Base-by-base conservation (phyloP, 495 filamentous ascomycete species). In the Trichocladium uniseriatum region DNA sequence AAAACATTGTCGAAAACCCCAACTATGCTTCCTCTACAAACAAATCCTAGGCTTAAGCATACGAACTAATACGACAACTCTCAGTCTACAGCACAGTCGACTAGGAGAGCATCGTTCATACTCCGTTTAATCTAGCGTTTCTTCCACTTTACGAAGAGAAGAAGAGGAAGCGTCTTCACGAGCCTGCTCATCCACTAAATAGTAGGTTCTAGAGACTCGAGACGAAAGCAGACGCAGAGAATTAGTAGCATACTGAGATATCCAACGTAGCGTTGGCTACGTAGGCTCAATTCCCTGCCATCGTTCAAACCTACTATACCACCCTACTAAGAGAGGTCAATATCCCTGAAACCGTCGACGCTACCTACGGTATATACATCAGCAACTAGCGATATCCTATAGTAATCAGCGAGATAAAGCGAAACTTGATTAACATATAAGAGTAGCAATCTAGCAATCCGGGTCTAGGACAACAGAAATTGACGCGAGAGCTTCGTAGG, bases 211-310 rank as follows among this genome's bases (percentile, higher is more conserved):
- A 43, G 50, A 43, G 50, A 14, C 16, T 53, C 19, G 45, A 48
- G 14, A 35, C 21, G 20, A 43, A 52, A 20, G 42, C 42, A 4
- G 50, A 52, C 31, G 14, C 7, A 14, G 44, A 32, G 15, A 31
- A 39, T 37, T 53, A 45, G 51, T 49, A 19, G 6, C 6, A 48
- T 22, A 49, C 13, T 10, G 51, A 49, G 38, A 43, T 53, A 4
- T 53, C 51, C 19, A 29, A 48, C 21, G 29, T 53, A 9, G 51
- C 43, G 7, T 28, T 53, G 6, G 51, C 51, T n/a, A 44, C 36
- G 15, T 53, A 35, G 38, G 22, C 44, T n/a, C 39, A n/a, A 31
- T 35, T 34, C 14, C 51, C 51, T 10, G 11, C 4, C 4, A 19
- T 53, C 39, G 21, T 42, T 9, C 45, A 53, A 38, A 44, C 43